Evolutionary conservation across 1,284 basidiomycete genomes (phyloP).

Genomic region (Abortiporus biennis): DNA sequence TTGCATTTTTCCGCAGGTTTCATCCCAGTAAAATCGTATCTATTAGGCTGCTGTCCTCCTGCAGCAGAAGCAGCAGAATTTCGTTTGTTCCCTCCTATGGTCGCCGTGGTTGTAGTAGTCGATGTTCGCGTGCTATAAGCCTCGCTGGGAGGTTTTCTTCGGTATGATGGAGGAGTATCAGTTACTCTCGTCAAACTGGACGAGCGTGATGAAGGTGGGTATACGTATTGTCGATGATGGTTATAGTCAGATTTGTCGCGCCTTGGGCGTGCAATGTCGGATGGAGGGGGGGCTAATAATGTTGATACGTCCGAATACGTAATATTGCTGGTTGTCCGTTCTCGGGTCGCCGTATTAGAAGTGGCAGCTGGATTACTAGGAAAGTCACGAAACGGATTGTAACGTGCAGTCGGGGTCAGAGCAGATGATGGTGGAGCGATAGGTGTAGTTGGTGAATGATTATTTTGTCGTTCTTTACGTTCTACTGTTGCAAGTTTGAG

Average conservation of each 20-base stretch:
- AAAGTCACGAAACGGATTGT: conserved; percentile 1
- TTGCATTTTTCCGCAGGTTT: conserved; percentile 55
- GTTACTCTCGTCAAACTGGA: too few species aligned
- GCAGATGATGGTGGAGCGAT: conserved; percentile 22
- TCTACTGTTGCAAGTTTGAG: conserved; percentile 39
- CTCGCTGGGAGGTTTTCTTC: too few species aligned
- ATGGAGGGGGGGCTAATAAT: background rate
- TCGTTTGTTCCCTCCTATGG: background rate
- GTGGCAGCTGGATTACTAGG: background rate
- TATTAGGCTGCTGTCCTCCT: too few species aligned
- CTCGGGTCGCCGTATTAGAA: background rate
- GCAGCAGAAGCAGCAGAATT: conserved; percentile 1
- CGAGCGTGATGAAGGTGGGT: background rate
- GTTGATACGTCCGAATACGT: background rate
- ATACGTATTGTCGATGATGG: too few species aligned
- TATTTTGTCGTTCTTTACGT: conserved; percentile 21
- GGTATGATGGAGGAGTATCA: too few species aligned
- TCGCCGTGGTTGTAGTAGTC: background rate
- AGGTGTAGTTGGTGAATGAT: conserved; percentile 20
- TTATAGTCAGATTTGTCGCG: too few species aligned
- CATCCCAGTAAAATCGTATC: conserved; percentile 15
- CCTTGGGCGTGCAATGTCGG: background rate
- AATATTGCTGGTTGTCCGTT: conserved; percentile 1
- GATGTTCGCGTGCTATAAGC: too few species aligned
- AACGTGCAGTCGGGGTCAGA: conserved; percentile 18